Percentiles rank a stretch among this genome's conserved stretches.
These are phyloP conservation scores for Lactarius akahatsu DNA, from an alignment of 768 basidiomycete species.

Conservation along the genomic window DNA sequence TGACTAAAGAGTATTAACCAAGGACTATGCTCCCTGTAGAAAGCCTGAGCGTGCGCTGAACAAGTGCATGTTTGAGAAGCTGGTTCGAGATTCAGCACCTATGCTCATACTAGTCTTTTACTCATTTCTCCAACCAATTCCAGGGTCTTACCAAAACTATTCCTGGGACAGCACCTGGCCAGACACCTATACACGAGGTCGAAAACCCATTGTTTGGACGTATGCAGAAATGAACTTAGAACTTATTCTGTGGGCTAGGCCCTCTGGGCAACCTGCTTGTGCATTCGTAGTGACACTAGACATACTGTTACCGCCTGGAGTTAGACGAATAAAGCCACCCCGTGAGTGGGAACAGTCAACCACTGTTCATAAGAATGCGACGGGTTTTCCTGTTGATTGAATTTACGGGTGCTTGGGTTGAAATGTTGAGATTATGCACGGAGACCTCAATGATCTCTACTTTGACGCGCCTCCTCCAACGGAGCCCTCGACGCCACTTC, in stretches of 20 bases:
- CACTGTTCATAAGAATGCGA: neutral
- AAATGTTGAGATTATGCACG: neutral
- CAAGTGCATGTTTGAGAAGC: slow-evolving; percentile 93
- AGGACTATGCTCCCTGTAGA: slow-evolving; percentile 91
- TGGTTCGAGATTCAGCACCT: slow-evolving; percentile 55
- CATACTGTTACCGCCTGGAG: slow-evolving; percentile 1
- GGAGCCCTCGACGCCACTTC: slow-evolving; percentile 13
- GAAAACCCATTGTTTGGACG: slow-evolving; percentile 78
- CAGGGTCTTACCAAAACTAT: slow-evolving; percentile 91
- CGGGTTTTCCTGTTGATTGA: neutral
- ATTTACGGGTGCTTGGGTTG: neutral
- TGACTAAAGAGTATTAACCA: slow-evolving; percentile 12
- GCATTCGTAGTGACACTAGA: slow-evolving; percentile 18
- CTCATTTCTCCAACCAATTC: neutral
- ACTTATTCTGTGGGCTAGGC: neutral
- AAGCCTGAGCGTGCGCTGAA: slow-evolving; percentile 86
- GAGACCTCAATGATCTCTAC: slow-evolving; percentile 26
- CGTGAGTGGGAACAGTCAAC: neutral
- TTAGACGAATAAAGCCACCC: slow-evolving; percentile 10
- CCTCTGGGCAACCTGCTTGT: neutral
- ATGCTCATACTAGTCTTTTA: neutral
- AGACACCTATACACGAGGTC: slow-evolving; percentile 86
- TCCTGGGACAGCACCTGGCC: slow-evolving; percentile 80
- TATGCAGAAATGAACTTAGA: slow-evolving; percentile 68
- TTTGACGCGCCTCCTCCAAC: slow-evolving; percentile 32